Conservation (phyloP, 2,329 filamentous ascomycete species). For the Talaromyces verruculosus region DNA sequence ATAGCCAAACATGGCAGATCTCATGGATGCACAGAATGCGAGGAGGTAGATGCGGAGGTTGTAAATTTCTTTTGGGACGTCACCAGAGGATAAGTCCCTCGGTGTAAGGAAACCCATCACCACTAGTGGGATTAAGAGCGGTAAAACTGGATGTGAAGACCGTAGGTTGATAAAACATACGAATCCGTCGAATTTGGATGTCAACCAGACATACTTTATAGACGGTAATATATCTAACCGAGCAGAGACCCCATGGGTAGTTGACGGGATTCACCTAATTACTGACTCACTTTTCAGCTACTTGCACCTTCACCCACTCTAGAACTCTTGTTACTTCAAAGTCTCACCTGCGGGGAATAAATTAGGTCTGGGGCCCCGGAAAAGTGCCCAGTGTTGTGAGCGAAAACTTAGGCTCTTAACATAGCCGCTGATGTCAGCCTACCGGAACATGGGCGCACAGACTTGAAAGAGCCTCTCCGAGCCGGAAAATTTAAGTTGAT, state of each 20-base stretch:
- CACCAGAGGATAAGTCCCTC: slow-evolving; percentile 6
- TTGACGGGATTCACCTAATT: background rate
- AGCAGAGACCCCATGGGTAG: background rate
- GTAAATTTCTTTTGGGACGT: slow-evolving; percentile 10
- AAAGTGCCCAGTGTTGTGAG: background rate
- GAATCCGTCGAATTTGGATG: background rate
- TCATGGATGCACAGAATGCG: slow-evolving; percentile 26
- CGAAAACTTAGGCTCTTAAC: background rate
- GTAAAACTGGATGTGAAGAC: background rate
- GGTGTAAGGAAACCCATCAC: slow-evolving; percentile 5
- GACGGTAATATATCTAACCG: background rate
- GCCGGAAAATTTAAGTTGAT: background rate
- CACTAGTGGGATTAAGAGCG: background rate
- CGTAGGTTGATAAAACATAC: background rate
- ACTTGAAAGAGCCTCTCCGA: background rate
- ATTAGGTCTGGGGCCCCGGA: background rate
- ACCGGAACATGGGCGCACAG: background rate
- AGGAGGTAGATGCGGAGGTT: slow-evolving; percentile 14
- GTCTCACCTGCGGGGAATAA: background rate
- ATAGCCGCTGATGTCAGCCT: background rate
- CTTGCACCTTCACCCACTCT: background rate
- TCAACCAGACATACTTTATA: no score
- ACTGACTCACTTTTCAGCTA: background rate
- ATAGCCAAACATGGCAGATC: slow-evolving; percentile 18
- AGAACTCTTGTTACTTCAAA: background rate